Evolutionary conservation across 805 yeast species (phyloP).

Genomic region (Cyberlindnera subsufficiens): DNA sequence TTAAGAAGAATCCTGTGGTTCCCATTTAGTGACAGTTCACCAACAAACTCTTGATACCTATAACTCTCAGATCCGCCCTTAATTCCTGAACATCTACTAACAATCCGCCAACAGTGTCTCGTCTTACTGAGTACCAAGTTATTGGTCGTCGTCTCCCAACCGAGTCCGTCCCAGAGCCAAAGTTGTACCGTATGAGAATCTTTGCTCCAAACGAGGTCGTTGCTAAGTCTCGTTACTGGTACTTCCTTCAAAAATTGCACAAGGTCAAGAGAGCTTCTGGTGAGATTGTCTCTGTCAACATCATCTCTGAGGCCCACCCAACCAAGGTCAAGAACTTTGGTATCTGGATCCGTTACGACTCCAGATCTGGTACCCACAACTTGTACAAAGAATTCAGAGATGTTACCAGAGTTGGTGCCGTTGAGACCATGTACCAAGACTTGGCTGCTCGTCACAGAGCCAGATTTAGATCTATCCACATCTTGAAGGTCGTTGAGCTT

Average conservation of each 20-base stretch:
- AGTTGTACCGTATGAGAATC: constrained; percentile 99
- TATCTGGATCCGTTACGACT: constrained; percentile 99
- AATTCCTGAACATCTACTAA: background rate
- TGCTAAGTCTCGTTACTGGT: constrained; percentile 99
- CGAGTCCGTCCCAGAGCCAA: constrained; percentile 98
- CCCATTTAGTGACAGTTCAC: background rate
- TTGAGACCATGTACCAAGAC: constrained; percentile 97
- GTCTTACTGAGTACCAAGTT: constrained; percentile 98
- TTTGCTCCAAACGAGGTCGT: constrained; percentile 98
- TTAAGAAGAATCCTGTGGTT: no score
- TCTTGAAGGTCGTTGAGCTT: constrained; percentile 98
- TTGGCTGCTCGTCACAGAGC: constrained; percentile 99
- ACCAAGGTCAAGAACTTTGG: constrained; percentile 99
- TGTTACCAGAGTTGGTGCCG: constrained; percentile 98
- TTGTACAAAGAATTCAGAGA: constrained; percentile 99
- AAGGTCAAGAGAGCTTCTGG: constrained; percentile 99
- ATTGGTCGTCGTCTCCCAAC: constrained; percentile 99
- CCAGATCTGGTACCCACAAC: constrained; percentile 99
- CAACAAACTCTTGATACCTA: background rate
- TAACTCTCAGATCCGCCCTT: background rate
- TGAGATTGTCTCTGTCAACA: constrained; percentile 93
- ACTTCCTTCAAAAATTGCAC: constrained; percentile 98
- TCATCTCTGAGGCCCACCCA: constrained; percentile 91
- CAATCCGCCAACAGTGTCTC: constrained; percentile 57
- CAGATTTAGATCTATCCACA: constrained; percentile 99